Evolutionary conservation across 2,329 filamentous ascomycete species (phyloP), one percentile per base, ranked within the genome.

Genomic region (Colletotrichum cordylinicola): DNA sequence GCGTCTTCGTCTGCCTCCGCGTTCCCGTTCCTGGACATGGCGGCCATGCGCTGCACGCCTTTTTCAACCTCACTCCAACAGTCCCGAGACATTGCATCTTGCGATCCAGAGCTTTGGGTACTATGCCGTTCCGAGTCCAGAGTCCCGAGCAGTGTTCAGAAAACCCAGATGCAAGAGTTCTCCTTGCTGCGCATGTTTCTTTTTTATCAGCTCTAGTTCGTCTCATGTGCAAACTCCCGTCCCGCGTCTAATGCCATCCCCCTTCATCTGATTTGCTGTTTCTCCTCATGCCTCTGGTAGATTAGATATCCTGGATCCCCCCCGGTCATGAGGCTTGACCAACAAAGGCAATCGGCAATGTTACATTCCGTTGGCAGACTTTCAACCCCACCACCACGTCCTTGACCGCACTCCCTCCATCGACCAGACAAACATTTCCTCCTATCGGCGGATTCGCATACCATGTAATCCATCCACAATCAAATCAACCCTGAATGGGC

Each of bases 301-400:
- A 76, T 65, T 76, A 31, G 27, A 29, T 64, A 15, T 29, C 58
- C 18, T 37, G 55, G 43, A 31, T 29, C 37, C 62, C 43, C 74
- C 67, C 70, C 21, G 48, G 71, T 74, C 71, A 64, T 58, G 58
- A 62, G 52, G 66, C 65, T 74, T 70, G 61, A 74, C 74, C 74
- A 66, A 74, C 71, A 70, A 74, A 61, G 74, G 74, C 71, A 76
- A 76, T 67, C 65, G 66, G 66, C 71, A 74, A 24, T 37, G 74
- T 74, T 70, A 74, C 70, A 62, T 74, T 76, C 74, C 74, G 74
- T 31, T 37, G 31, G 21, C 55, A 55, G 15, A 60, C 60, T 56
- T 24, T 39, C 66, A 33, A 48, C 29, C 70, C 55, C 48, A 39
- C 70, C 60, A 60, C 29, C 24, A 16, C 13, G 18, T 35, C 27